These are phyloP conservation scores for Chlorencoelia australis DNA, from an alignment of 2,329 filamentous ascomycete genomes.

Conservation along the genomic window DNA sequence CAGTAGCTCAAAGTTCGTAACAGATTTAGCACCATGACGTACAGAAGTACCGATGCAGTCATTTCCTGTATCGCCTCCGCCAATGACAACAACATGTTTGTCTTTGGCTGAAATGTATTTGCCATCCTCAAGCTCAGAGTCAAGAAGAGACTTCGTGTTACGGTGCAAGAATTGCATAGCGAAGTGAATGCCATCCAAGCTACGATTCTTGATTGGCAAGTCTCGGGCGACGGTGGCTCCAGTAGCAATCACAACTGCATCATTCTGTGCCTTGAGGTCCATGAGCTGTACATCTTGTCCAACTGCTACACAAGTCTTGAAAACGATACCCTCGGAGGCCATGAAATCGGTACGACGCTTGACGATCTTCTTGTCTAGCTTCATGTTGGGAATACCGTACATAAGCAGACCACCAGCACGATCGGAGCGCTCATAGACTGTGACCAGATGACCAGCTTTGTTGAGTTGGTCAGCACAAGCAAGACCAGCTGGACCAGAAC, in stretches of 20 bases:
- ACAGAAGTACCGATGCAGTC: slow-evolving; percentile 96
- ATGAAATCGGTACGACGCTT: slow-evolving; percentile 94
- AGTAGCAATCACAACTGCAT: slow-evolving; percentile 84
- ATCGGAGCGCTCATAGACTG: slow-evolving; percentile 87
- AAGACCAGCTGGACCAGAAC: slow-evolving; percentile 85
- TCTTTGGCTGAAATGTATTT: slow-evolving; percentile 89
- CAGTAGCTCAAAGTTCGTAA: slow-evolving; percentile 92
- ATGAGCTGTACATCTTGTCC: slow-evolving; percentile 64
- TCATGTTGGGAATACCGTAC: slow-evolving; percentile 99
- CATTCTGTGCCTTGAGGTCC: slow-evolving; percentile 62
- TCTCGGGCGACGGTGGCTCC: slow-evolving; percentile 91
- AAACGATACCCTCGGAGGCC: slow-evolving; percentile 76
- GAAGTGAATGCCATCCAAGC: slow-evolving; percentile 83
- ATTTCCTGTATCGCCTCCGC: slow-evolving; percentile 94
- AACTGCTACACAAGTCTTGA: slow-evolving; percentile 67
- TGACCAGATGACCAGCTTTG: slow-evolving; percentile 79
- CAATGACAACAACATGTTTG: slow-evolving; percentile 94
- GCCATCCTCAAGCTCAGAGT: slow-evolving; percentile 75
- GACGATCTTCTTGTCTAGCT: slow-evolving; percentile 95
- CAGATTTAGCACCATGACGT: slow-evolving; percentile 88
- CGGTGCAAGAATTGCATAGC: slow-evolving; percentile 96
- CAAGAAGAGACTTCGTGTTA: slow-evolving; percentile 95
- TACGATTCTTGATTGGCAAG: slow-evolving; percentile 79
- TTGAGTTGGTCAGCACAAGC: slow-evolving; percentile 90
- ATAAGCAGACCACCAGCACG: slow-evolving; percentile 86